phyloP scores from a whole-genome alignment of 1,284 basidiomycete genomes.

The Puccinia triticina region DNA sequence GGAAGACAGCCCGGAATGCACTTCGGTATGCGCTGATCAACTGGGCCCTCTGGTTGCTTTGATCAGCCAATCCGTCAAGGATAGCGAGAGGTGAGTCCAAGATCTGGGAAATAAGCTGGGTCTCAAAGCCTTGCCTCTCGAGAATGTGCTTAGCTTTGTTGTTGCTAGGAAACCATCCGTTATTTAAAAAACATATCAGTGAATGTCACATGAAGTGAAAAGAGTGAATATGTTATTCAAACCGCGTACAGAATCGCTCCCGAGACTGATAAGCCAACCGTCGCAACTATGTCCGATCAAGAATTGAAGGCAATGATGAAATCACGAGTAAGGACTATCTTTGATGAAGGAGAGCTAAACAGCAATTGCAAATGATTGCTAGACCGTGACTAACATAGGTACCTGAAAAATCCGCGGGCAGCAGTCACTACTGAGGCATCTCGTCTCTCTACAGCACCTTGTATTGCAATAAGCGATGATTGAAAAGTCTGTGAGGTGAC shows the following conservation, averaged over 20 bases:
- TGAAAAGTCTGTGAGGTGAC: not conserved
- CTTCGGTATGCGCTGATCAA: not conserved
- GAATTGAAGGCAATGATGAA: not conserved
- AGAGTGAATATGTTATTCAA: not conserved
- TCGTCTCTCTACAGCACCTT: not conserved
- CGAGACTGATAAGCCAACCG: constrained; percentile 2
- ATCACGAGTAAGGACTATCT: too few relatives aligned
- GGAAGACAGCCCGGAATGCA: constrained; percentile 9
- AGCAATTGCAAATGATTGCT: not conserved
- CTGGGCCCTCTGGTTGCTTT: not conserved
- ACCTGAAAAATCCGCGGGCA: constrained; percentile 7
- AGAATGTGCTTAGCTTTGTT: not conserved
- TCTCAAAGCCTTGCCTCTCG: not conserved
- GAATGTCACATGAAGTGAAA: not conserved
- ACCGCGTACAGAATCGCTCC: not conserved
- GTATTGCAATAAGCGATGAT: constrained; percentile 2
- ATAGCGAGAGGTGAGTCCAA: not conserved
- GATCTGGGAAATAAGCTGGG: not conserved
- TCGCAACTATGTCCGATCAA: not conserved
- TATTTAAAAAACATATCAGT: not conserved
- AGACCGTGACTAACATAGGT: not conserved
- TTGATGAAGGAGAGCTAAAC: not conserved
- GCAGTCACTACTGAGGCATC: constrained; percentile 3
- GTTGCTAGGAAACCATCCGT: not conserved
- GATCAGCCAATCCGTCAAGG: not conserved